Conservation (phyloP, 2,329 filamentous ascomycete species). For the Xylariaceae sp. region DNA sequence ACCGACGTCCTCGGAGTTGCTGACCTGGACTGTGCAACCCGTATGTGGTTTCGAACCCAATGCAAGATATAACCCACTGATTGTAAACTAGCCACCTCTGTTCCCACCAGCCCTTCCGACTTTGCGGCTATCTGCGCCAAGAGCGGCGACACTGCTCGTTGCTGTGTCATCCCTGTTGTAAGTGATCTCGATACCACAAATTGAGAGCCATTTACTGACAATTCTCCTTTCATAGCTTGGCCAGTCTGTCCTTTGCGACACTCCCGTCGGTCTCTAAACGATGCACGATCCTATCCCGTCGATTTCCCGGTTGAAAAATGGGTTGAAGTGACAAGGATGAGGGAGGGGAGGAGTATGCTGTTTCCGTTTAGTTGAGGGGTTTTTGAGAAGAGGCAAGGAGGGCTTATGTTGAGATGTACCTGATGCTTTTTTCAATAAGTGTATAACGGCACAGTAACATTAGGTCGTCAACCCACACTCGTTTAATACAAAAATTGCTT, state of each 20-base stretch:
- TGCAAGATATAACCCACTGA: conserved; percentile 1
- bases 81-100: conserved; percentile 25
- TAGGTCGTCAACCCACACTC: conserved; percentile 5
- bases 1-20: conserved; percentile 51
- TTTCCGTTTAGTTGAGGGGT: conserved; percentile 3
- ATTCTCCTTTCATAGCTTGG: conserved; percentile 22
- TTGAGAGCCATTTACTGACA: not conserved
- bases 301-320: no score
- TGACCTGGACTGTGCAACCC: conserved; percentile 46
- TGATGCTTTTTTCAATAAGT: not conserved
- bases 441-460: conserved; percentile 1
- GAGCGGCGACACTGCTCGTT: conserved; percentile 45
- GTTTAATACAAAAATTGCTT: not conserved
- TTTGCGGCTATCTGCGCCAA: conserved; percentile 42
- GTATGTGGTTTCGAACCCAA: conserved; percentile 16
- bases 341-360: not conserved
- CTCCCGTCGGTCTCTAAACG: conserved; percentile 27
- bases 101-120: conserved; percentile 36
- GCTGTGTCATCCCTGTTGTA: conserved; percentile 47
- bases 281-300: not conserved
- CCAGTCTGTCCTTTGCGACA: conserved; percentile 33
- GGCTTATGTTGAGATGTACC: not conserved
- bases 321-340: not conserved
- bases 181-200: conserved; percentile 10
- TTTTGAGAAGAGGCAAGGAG: not conserved